Evolutionary conservation across 1,139 yeast species (phyloP).

Genomic region (Taphrina flavorubra): DNA sequence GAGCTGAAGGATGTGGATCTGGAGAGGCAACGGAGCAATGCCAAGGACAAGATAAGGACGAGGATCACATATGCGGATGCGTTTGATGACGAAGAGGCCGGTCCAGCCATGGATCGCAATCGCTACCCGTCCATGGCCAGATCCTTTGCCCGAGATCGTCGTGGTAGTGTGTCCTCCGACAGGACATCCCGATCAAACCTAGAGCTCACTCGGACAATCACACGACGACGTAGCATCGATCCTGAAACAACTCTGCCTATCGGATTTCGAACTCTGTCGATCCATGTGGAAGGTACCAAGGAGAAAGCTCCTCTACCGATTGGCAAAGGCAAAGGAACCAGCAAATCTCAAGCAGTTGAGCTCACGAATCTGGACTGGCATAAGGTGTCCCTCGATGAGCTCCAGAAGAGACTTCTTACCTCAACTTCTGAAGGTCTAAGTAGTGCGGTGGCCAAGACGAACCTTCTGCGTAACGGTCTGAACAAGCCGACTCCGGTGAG

Average conservation of each 20-base stretch:
- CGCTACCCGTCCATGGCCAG: conserved; percentile 25
- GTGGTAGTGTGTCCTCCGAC: conserved; percentile 18
- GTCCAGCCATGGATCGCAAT: conserved; percentile 19
- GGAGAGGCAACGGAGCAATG: conserved; percentile 5
- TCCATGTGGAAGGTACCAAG: conserved; percentile 40
- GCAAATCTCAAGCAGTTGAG: conserved; percentile 42
- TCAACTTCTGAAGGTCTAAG: conserved; percentile 51
- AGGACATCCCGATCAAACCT: conserved; percentile 17
- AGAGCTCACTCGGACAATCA: conserved; percentile 22
- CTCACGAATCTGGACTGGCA: conserved; percentile 52
- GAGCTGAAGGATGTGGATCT: conserved; percentile 22
- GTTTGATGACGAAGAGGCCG: conserved; percentile 25
- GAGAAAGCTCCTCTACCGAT: conserved; percentile 25
- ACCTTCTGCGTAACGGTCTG: conserved; percentile 51
- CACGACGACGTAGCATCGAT: conserved; percentile 34
- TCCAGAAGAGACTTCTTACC: conserved; percentile 50
- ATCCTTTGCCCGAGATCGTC: conserved; percentile 21
- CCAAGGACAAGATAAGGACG: conserved; percentile 14
- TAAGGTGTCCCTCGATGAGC: conserved; percentile 48
- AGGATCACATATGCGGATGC: conserved; percentile 36
- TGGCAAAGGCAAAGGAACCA: conserved; percentile 12
- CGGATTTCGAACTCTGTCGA: conserved; percentile 42
- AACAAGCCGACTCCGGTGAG: conserved; percentile 48
- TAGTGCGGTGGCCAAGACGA: conserved; percentile 48
- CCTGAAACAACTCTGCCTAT: conserved; percentile 42